Evolutionary conservation across 2,329 filamentous ascomycete genomes (phyloP).

Genomic region (Trichothecium roseum): DNA sequence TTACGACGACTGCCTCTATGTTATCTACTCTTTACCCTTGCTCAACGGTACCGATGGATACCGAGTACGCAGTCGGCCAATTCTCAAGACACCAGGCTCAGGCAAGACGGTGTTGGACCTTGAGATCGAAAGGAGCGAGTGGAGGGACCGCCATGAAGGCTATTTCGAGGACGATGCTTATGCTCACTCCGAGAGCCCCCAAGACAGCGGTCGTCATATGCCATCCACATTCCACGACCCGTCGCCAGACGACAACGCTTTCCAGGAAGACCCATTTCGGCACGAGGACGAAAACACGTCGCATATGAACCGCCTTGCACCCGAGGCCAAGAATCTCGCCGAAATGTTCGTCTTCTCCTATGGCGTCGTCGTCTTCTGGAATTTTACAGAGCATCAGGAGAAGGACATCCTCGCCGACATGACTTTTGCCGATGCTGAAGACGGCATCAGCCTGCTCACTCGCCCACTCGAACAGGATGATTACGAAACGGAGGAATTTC

Average conservation of each 20-base stretch:
- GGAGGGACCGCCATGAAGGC: slow-evolving; percentile 79
- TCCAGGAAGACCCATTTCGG: slow-evolving; percentile 15
- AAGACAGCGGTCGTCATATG: slow-evolving; percentile 10
- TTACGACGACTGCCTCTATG: slow-evolving; percentile 96
- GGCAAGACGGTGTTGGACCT: slow-evolving; percentile 89
- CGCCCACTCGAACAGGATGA: slow-evolving; percentile 78
- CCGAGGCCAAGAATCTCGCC: slow-evolving; percentile 69
- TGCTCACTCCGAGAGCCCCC: slow-evolving; percentile 18
- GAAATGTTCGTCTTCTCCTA: slow-evolving; percentile 98
- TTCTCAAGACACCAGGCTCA: slow-evolving; percentile 78
- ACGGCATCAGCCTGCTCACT: slow-evolving; percentile 57
- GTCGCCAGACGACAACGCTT: slow-evolving; percentile 10
- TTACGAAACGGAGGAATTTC: slow-evolving; percentile 96
- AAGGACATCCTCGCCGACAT: slow-evolving; percentile 93
- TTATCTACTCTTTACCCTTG: slow-evolving; percentile 85
- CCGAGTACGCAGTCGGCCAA: slow-evolving; percentile 78
- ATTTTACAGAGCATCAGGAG: slow-evolving; percentile 91
- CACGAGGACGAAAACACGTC: slow-evolving; percentile 33
- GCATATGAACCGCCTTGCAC: slow-evolving; percentile 49
- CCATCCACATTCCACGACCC: slow-evolving; percentile 20
- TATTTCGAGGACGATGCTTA: slow-evolving; percentile 72
- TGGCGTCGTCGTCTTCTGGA: slow-evolving; percentile 97
- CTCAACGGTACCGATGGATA: slow-evolving; percentile 81
- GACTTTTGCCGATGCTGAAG: slow-evolving; percentile 69
- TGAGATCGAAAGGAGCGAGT: slow-evolving; percentile 90